Percentiles rank a stretch among this genome's conserved stretches.
These are phyloP conservation scores for Apiospora aurea DNA, from an alignment of 2,329 filamentous ascomycete genomes.

Conservation along the genomic window DNA sequence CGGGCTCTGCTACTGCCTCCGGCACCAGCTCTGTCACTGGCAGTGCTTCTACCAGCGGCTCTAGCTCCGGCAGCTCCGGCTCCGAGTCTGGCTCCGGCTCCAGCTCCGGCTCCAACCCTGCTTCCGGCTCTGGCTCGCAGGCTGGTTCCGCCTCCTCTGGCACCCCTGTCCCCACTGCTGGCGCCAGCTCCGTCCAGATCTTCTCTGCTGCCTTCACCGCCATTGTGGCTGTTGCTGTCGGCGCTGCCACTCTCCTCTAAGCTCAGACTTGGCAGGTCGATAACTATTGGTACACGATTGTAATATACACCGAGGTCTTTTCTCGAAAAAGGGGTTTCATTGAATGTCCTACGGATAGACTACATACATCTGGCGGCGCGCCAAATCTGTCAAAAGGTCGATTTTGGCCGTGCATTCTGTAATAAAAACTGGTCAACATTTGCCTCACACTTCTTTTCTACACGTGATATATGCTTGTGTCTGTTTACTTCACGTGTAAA, in stretches of 20 bases:
- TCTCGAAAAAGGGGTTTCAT: background rate
- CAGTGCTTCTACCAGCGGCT: slow-evolving; percentile 25
- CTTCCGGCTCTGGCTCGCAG: slow-evolving; percentile 9
- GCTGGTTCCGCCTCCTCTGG: background rate
- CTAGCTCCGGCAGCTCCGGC: slow-evolving; percentile 26
- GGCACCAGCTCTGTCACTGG: slow-evolving; percentile 28
- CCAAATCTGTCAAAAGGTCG: background rate
- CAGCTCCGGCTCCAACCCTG: slow-evolving; percentile 16
- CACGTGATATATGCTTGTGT: background rate
- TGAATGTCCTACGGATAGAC: slow-evolving; percentile 17
- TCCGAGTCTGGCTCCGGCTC: slow-evolving; percentile 31
- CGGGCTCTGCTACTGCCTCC: slow-evolving; percentile 31
- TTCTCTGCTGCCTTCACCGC: slow-evolving; percentile 29
- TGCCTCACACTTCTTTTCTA: background rate
- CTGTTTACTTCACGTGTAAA: background rate
- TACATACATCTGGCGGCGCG: slow-evolving; percentile 13
- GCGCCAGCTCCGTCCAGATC: slow-evolving; percentile 26
- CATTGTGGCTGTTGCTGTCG: slow-evolving; percentile 31
- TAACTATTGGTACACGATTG: background rate
- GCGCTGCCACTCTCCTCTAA: slow-evolving; percentile 33
- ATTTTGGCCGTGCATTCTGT: slow-evolving; percentile 13
- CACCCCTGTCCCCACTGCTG: background rate
- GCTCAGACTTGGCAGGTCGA: background rate
- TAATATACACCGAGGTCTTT: background rate
- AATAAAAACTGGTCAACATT: slow-evolving; percentile 16